Evolutionary conservation across 257 asterid genomes (phyloP).

Genomic region (Craterostigma plantagineum): DNA sequence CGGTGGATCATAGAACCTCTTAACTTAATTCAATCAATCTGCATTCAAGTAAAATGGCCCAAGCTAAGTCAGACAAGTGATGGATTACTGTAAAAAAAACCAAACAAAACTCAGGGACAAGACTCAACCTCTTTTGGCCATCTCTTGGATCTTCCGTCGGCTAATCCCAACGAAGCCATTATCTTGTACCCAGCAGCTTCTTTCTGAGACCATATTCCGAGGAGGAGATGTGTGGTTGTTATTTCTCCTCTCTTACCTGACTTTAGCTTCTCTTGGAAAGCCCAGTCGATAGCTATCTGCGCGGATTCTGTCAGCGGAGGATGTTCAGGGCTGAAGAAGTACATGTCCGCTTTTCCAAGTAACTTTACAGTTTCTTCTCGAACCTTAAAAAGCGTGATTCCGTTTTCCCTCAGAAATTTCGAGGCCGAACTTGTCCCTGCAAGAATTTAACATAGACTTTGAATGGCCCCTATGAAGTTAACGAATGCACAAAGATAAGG

Average conservation of each 20-base stretch:
- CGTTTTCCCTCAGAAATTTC: conserved; percentile 32
- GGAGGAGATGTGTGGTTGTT: conserved; percentile 34
- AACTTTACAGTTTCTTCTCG: conserved; percentile 42
- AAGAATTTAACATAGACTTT: too few species aligned
- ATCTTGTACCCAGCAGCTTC: conserved; percentile 43
- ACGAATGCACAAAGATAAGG: too few species aligned
- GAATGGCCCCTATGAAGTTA: too few species aligned
- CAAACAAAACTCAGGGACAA: too few species aligned
- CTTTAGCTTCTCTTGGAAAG: conserved; percentile 39
- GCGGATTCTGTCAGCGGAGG: conserved; percentile 59
- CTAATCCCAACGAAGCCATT: conserved; percentile 30
- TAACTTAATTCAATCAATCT: too few species aligned
- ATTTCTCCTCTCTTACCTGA: conserved; percentile 43
- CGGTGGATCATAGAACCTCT: too few species aligned
- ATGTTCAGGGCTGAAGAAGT: conserved; percentile 34
- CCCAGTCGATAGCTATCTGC: conserved; percentile 57
- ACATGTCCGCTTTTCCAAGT: conserved; percentile 25
- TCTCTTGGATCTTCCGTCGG: conserved; percentile 37
- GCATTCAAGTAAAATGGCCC: too few species aligned
- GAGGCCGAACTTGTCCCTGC: conserved; percentile 64
- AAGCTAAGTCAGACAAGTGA: too few species aligned
- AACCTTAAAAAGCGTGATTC: conserved; percentile 43
- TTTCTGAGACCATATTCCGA: conserved; percentile 55
- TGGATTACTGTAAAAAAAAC: too few species aligned
- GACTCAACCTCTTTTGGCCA: conserved; percentile 7